Evolutionary conservation across 1,284 basidiomycete genomes (phyloP), one percentile per base, ranked within the genome.

Genomic region (Ganoderma lucidum): DNA sequence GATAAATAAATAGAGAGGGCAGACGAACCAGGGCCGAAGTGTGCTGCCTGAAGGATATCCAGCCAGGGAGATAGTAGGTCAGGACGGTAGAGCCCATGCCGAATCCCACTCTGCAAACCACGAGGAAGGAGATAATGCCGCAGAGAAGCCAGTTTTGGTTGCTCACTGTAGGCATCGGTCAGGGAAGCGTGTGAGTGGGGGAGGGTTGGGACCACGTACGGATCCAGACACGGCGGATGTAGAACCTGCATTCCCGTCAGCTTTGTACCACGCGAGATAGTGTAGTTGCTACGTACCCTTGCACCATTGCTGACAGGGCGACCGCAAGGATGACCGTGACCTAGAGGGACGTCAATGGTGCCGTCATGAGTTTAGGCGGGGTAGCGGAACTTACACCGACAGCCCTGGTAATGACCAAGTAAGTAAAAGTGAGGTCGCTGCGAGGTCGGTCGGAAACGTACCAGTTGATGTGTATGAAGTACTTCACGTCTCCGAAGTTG

Each of bases 191-290:
- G 35, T 8, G 10, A 48, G 45, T 10, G n/a, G 19, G 12, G 45
- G n/a, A 48, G 45, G 45, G 45, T 10, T 10, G 1, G 9, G 19
- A 10, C 12, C 2, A 70, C 71, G 64, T 17, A 72, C 71, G 66
- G 66, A 72, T 72, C 71, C 71, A 72, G 23, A 72, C 71, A 28
- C 71, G 68, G n/a, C 63, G 62, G 9, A 72, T 69, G 37, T 72
- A 72, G 71, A 70, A 72, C 28, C 71, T 72, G 28, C 3, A 41
- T 3, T 1, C 14, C 19, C 1, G 23, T 60, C n/a, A 15, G 23
- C 23, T 2, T 17, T 3, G 19, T 9, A 12, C 9, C 9, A 4
- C 9, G 2, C n/a, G 30, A 30, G 10, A 8, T 2, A 8, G 28
- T 6, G 44, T 9, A 23, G 51, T 3, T 35, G 23, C 1, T 2